Evolutionary conservation across 2,329 filamentous ascomycete species (phyloP).

Genomic region (Beauveria sp.): DNA sequence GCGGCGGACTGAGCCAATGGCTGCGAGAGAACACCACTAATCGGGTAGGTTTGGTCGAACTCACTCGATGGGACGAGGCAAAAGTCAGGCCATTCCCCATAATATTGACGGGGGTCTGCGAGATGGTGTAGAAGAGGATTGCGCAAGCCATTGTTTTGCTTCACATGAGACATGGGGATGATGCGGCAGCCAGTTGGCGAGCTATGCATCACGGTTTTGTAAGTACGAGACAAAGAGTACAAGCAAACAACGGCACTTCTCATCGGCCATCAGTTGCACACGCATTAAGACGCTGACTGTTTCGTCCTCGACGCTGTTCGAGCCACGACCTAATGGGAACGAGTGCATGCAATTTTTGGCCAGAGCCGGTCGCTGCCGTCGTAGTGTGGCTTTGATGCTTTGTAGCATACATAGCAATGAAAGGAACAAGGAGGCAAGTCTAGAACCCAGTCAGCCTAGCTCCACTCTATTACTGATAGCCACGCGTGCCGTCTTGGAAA

Average conservation of each 20-base stretch:
- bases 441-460: not conserved
- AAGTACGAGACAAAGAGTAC: not conserved
- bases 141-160: not conserved
- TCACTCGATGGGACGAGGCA: not conserved
- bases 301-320: too few species aligned
- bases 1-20: not conserved
- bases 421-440: not conserved
- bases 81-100: constrained; percentile 10
- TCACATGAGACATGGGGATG: not conserved
- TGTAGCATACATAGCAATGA: too few species aligned
- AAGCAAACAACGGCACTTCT: too few species aligned
- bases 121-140: not conserved
- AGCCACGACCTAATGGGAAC: too few species aligned
- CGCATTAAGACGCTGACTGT: too few species aligned
- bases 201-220: not conserved
- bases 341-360: too few species aligned
- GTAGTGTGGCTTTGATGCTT: too few species aligned
- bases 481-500: not conserved
- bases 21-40: not conserved
- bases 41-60: not conserved
- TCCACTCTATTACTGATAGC: not conserved
- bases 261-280: too few species aligned
- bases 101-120: not conserved
- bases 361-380: too few species aligned
- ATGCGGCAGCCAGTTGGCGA: not conserved